phyloP scores from a whole-genome alignment of 805 yeast genomes.

The Candida coleopterorum region DNA sequence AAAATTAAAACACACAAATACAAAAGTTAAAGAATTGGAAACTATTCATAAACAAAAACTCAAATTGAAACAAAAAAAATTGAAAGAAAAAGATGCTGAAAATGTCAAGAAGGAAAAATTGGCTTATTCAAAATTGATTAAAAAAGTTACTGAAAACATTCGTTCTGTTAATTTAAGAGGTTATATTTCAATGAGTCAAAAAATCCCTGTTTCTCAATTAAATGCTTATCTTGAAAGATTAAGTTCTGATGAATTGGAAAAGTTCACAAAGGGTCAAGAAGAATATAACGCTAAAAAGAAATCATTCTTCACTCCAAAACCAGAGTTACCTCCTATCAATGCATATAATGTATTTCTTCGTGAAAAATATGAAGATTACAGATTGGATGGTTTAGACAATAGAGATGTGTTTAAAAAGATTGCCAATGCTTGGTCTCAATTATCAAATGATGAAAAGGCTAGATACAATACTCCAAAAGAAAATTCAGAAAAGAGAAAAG shows the following conservation, averaged over 20 bases:
- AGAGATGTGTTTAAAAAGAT: slow-evolving; percentile 23
- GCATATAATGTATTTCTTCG: slow-evolving; percentile 20
- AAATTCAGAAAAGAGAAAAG: slow-evolving; percentile 17
- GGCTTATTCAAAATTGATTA: slow-evolving; percentile 11
- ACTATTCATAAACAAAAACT: slow-evolving; percentile 11
- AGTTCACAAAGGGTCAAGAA: slow-evolving; percentile 21
- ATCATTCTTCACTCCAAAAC: slow-evolving; percentile 25
- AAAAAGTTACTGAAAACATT: slow-evolving; percentile 21
- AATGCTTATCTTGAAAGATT: slow-evolving; percentile 23
- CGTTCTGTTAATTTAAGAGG: slow-evolving; percentile 11
- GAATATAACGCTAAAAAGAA: slow-evolving; percentile 22
- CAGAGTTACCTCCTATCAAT: slow-evolving; percentile 23
- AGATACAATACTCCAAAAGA: slow-evolving; percentile 17
- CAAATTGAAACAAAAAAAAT: slow-evolving; percentile 9
- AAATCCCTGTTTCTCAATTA: slow-evolving; percentile 13
- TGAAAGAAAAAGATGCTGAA: slow-evolving; percentile 8
- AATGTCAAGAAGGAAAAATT: slow-evolving; percentile 10
- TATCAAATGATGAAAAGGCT: slow-evolving; percentile 24
- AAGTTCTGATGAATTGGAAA: slow-evolving; percentile 24
- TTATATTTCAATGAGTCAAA: slow-evolving; percentile 4
- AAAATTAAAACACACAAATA: not conserved
- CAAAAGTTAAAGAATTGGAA: slow-evolving; percentile 15
- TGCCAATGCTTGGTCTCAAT: slow-evolving; percentile 26
- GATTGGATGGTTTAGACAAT: slow-evolving; percentile 7
- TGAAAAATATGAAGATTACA: not conserved